Evolutionary conservation across 2,329 filamentous ascomycete species (phyloP).

Genomic region (Pseudogymnoascus sp.): DNA sequence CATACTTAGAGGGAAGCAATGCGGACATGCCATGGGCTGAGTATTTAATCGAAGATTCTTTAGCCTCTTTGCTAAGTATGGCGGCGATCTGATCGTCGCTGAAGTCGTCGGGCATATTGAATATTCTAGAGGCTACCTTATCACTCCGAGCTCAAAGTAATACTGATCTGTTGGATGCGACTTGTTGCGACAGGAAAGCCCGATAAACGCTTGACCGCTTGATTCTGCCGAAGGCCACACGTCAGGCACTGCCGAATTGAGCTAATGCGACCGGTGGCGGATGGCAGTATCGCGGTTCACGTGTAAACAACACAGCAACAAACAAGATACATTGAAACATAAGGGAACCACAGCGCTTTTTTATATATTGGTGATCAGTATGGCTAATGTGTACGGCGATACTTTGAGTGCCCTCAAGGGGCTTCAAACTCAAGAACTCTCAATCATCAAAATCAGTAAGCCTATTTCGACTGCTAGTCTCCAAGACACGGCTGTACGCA

Average conservation of each 20-base stretch:
- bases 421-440: constrained; percentile 54
- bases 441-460: constrained; percentile 70
- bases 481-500: constrained; percentile 41
- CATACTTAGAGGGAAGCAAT: constrained; percentile 47
- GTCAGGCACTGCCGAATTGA: not conserved
- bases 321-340: not conserved
- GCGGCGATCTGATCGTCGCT: constrained; percentile 74
- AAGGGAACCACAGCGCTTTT: not conserved
- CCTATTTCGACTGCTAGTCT: constrained; percentile 54
- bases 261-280: not conserved
- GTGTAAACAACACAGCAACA: not conserved
- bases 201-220: constrained; percentile 6
- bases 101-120: constrained; percentile 36
- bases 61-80: constrained; percentile 74
- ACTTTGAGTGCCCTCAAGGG: constrained; percentile 30
- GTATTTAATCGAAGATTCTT: constrained; percentile 64
- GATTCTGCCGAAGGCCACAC: not conserved
- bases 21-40: constrained; percentile 67
- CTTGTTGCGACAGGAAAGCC: not conserved
- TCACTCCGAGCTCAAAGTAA: not conserved
- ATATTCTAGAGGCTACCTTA: not conserved
- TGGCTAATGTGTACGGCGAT: not conserved
- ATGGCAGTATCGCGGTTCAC: not conserved
- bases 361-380: not conserved
- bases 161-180: not conserved